These are phyloP conservation scores for Oryza meridionalis DNA, from an alignment of 176 grass and related monocot species.

Conservation along the genomic window DNA sequence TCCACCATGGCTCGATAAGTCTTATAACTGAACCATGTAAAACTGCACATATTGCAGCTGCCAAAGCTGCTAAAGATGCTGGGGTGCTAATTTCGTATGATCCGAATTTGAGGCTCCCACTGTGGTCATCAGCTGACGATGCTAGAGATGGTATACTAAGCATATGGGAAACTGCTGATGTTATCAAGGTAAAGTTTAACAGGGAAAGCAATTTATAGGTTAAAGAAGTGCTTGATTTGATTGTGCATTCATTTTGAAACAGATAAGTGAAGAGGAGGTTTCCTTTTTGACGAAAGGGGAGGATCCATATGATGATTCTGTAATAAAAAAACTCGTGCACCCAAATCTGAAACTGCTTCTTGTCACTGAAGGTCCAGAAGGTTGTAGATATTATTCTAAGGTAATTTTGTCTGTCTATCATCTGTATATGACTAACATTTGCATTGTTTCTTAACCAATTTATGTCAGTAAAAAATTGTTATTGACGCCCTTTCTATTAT, in stretches of 20 bases:
- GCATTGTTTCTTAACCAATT: conserved; percentile 31
- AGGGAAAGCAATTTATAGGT: conserved; percentile 24
- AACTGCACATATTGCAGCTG: conserved; percentile 85
- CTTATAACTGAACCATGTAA: conserved; percentile 97
- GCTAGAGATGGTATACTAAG: conserved; percentile 94
- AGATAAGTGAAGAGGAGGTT: conserved; percentile 98
- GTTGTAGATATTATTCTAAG: conserved; percentile 99
- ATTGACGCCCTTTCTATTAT: background rate
- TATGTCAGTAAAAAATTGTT: background rate
- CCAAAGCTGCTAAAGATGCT: conserved; percentile 86
- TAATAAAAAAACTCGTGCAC: conserved; percentile 84
- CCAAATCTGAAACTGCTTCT: conserved; percentile 93
- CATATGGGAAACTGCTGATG: conserved; percentile 88
- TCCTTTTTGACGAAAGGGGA: conserved; percentile 86
- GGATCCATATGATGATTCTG: conserved; percentile 93
- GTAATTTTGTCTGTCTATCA: conserved; percentile 46
- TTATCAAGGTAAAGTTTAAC: conserved; percentile 77
- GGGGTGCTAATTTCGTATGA: conserved; percentile 95
- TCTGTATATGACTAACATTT: background rate
- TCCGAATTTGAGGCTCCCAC: conserved; percentile 89
- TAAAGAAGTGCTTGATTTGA: conserved; percentile 28
- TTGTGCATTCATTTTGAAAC: conserved; percentile 37
- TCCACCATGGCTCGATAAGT: conserved; percentile 97
- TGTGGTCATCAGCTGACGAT: conserved; percentile 86
- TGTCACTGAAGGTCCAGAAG: conserved; percentile 88